Percentiles rank a stretch among this genome's conserved stretches.
phyloP scores from a whole-genome alignment of 257 asterid species.

The Plantago ovata region DNA sequence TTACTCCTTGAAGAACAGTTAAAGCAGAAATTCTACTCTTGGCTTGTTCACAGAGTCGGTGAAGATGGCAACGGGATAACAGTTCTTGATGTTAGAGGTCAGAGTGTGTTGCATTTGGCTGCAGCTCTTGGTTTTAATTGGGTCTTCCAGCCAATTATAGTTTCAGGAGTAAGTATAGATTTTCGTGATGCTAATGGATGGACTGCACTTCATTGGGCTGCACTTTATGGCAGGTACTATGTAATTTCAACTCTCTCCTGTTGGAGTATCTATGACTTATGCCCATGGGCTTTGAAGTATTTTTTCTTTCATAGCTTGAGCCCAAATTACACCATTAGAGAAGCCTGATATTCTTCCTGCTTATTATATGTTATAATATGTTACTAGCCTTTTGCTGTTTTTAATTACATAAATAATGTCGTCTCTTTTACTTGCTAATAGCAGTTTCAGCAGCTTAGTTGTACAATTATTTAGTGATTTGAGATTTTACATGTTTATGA shows the following conservation, averaged over 20 bases:
- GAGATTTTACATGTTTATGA: slow-evolving; percentile 9
- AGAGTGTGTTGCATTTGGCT: slow-evolving; percentile 85
- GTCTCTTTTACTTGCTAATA: slow-evolving; percentile 3
- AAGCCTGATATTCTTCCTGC: slow-evolving; percentile 15
- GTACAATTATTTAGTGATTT: slow-evolving; percentile 13
- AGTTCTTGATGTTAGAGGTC: slow-evolving; percentile 67
- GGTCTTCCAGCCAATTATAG: slow-evolving; percentile 69
- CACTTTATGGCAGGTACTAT: slow-evolving; percentile 69
- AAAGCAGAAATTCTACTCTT: slow-evolving; percentile 59
- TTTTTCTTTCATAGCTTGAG: slow-evolving; percentile 11
- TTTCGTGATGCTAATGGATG: slow-evolving; percentile 94
- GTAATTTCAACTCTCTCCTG: slow-evolving; percentile 10
- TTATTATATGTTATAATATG: not conserved
- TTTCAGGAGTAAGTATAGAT: slow-evolving; percentile 71
- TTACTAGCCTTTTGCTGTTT: slow-evolving; percentile 12
- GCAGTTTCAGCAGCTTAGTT: not conserved
- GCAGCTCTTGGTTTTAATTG: slow-evolving; percentile 96
- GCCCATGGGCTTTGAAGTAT: slow-evolving; percentile 5
- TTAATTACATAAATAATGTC: not conserved
- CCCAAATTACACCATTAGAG: slow-evolving; percentile 8
- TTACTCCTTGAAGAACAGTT: slow-evolving; percentile 49
- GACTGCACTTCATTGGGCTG: slow-evolving; percentile 99
- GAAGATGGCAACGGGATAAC: slow-evolving; percentile 63
- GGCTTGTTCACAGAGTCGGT: slow-evolving; percentile 61
- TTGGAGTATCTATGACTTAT: slow-evolving; percentile 4